Base-by-base conservation (phyloP, 2,329 filamentous ascomycete genomes). In the Aspergillus persii region DNA sequence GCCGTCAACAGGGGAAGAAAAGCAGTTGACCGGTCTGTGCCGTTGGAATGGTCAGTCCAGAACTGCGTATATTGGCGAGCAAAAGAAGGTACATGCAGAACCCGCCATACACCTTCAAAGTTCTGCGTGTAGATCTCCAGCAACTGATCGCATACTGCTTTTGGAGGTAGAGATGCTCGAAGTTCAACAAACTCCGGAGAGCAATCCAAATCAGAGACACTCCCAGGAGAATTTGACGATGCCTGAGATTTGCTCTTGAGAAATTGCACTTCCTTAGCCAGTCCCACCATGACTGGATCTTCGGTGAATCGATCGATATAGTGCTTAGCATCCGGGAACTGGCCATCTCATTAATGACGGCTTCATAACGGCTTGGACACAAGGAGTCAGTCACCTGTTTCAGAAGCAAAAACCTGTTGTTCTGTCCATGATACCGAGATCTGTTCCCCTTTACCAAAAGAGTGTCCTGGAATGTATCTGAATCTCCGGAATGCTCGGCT, bases 211-310 rank as follows among this genome's bases (percentile, higher is more conserved):
- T 58, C 63, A 3, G 59, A 61, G 2, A 64, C 46, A 11, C 65
- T 66, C 11, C 59, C 55, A 3, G 67, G 65, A 2, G 66, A 65
- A 31, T 31, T 48, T 4, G 57, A 49, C 26, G 54, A 15, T 8
- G 41, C 4, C 18, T 63, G 57, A 2, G 59, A 62, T 50, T 64
- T 69, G 50, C 55, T 61, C 33, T 67, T 63, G 3, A 69, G 61
- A 26, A 64, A 69, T n/a, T 66, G 67, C 12, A 69, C 65, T 44
- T 68, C 67, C 54, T 63, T 65, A 39, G 66, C 66, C 8, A 69
- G 46, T 3, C 52, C 58, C 4, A 66, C 54, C 12, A 69, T 54
- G 15, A 47, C 31, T 1, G 66, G 54, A 12, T 67, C 57, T 26
- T 56, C 56, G 39, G 53, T 57, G 50, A 61, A 69, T 30, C 63